These are phyloP conservation scores for Chloroidium sp. DNA, from an alignment of 163 green algal genomes.

Conservation along the genomic window DNA sequence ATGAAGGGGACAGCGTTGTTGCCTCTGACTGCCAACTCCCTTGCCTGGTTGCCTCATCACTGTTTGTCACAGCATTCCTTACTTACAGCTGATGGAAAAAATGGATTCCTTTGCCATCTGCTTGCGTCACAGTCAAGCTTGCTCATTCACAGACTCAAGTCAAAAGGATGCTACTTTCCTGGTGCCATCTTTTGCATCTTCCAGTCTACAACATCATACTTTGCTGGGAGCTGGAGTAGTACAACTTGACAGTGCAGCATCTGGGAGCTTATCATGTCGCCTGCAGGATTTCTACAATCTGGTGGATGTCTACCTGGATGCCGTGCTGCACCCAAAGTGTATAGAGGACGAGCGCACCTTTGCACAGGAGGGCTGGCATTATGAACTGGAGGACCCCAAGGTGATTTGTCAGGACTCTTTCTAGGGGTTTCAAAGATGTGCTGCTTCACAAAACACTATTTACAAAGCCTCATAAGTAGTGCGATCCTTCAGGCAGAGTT, in stretches of 20 bases:
- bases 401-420: slow-evolving; percentile 5
- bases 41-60: too few species aligned
- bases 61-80: too few species aligned
- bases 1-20: too few species aligned
- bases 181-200: background rate
- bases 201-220: background rate
- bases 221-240: background rate
- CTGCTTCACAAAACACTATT: background rate
- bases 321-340: slow-evolving; percentile 88
- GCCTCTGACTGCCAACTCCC: too few species aligned
- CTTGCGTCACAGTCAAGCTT: too few species aligned
- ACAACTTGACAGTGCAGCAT: background rate
- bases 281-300: slow-evolving; percentile 95
- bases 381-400: slow-evolving; percentile 75
- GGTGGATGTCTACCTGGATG: slow-evolving; percentile 98
- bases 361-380: slow-evolving; percentile 97
- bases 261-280: too few species aligned
- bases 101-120: too few species aligned
- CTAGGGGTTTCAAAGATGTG: background rate
- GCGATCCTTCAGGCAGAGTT: too few species aligned
- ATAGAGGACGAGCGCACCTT: slow-evolving; percentile 81
- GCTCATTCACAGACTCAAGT: too few species aligned
- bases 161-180: background rate
- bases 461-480: too few species aligned
- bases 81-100: too few species aligned